A percentile compares a stretch with the other conserved stretches of the same genome.
These are phyloP conservation scores for Marchantia paleacea DNA, from an alignment of 225 moss, liverwort and hornwort genomes.

Conservation along the genomic window DNA sequence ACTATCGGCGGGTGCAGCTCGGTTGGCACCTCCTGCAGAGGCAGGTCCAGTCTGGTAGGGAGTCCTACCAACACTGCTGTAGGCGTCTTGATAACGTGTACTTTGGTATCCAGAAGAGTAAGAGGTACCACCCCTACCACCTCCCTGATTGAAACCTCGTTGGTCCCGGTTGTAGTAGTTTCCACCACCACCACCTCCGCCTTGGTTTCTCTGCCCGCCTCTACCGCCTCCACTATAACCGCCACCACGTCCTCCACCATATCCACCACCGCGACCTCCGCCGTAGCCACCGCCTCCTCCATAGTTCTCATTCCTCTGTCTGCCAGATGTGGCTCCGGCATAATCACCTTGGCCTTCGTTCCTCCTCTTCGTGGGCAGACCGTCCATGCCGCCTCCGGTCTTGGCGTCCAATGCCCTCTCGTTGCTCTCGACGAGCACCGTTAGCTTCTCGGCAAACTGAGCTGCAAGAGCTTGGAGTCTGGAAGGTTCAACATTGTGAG, in stretches of 20 bases:
- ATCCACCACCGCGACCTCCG: slow-evolving; percentile 31
- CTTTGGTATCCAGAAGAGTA: slow-evolving; percentile 78
- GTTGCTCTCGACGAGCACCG: slow-evolving; percentile 87
- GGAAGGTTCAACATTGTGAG: slow-evolving; percentile 84
- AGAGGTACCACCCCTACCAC: slow-evolving; percentile 55
- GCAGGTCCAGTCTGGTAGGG: slow-evolving; percentile 85
- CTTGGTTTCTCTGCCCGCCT: slow-evolving; percentile 35
- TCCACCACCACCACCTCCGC: slow-evolving; percentile 36
- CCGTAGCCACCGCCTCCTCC: slow-evolving; percentile 51
- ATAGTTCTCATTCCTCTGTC: slow-evolving; percentile 55
- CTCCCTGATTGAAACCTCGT: slow-evolving; percentile 58
- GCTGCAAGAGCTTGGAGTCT: slow-evolving; percentile 88
- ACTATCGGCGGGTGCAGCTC: slow-evolving; percentile 71
- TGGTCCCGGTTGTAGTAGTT: slow-evolving; percentile 61
- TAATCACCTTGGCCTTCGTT: slow-evolving; percentile 63
- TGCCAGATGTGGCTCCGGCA: slow-evolving; percentile 65
- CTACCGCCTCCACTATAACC: slow-evolving; percentile 47
- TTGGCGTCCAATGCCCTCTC: slow-evolving; percentile 91
- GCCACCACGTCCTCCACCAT: slow-evolving; percentile 39
- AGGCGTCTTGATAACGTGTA: slow-evolving; percentile 95
- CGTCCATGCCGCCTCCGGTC: slow-evolving; percentile 78
- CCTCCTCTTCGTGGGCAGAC: slow-evolving; percentile 52
- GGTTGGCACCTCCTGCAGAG: slow-evolving; percentile 60
- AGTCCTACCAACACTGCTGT: slow-evolving; percentile 86
- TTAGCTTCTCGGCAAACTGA: slow-evolving; percentile 76